A percentile compares a stretch with the other conserved stretches of the same genome.
Evolutionary conservation across 495 filamentous ascomycete species (phyloP).

Genomic region (Letharia columbiana): DNA sequence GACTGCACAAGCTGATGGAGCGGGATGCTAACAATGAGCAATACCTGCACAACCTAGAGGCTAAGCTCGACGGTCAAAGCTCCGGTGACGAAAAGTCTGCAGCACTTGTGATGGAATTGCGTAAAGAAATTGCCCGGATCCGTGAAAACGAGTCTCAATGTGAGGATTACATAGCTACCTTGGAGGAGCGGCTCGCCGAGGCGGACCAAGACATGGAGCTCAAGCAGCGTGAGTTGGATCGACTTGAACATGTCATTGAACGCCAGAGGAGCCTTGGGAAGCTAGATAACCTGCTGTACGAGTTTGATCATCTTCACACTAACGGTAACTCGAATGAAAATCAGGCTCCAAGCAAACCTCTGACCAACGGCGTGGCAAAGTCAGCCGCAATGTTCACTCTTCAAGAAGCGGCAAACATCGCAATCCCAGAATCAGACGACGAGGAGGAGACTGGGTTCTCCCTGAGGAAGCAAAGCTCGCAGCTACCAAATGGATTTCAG

Average conservation of each 20-base stretch:
- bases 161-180: slow-evolving; percentile 94
- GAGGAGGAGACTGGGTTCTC: slow-evolving; percentile 22
- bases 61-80: slow-evolving; percentile 78
- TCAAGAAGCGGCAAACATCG: slow-evolving; percentile 42
- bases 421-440: slow-evolving; percentile 49
- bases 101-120: slow-evolving; percentile 73
- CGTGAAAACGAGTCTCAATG: slow-evolving; percentile 81
- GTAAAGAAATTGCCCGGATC: slow-evolving; percentile 82
- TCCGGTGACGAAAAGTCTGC: slow-evolving; percentile 89
- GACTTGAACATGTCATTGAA: slow-evolving; percentile 89
- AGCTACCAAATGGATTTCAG: slow-evolving; percentile 14
- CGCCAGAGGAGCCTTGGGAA: slow-evolving; percentile 92
- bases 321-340: slow-evolving; percentile 42
- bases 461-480: slow-evolving; percentile 8
- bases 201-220: slow-evolving; percentile 91
- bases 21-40: slow-evolving; percentile 81
- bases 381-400: slow-evolving; percentile 29
- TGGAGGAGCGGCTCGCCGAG: slow-evolving; percentile 93
- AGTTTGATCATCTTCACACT: slow-evolving; percentile 74
- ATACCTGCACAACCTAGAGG: slow-evolving; percentile 85
- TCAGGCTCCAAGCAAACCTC: slow-evolving; percentile 9
- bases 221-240: slow-evolving; percentile 92
- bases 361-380: slow-evolving; percentile 22
- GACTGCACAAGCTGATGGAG: slow-evolving; percentile 82
- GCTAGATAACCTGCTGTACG: slow-evolving; percentile 82